Conservation (phyloP, 805 yeast genomes). For the Metschnikowia lochheadii region DNA sequence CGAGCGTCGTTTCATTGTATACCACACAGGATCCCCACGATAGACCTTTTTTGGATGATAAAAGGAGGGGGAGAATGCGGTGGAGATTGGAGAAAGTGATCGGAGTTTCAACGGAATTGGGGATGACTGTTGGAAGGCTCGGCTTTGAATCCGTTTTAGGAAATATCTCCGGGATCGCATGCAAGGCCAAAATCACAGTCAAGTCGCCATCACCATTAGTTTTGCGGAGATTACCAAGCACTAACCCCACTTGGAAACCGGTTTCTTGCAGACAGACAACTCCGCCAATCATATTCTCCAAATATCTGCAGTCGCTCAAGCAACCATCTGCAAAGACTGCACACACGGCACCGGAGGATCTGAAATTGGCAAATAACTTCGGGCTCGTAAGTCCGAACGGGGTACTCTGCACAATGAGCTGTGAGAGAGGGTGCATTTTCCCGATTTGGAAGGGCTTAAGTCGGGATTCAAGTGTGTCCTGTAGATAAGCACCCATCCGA, state of each 20-base stretch:
- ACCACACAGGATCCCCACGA: conserved; percentile 44
- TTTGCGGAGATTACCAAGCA: conserved; percentile 36
- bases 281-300: conserved; percentile 47
- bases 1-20: conserved; percentile 26
- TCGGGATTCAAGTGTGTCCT: not conserved
- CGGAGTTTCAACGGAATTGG: not conserved
- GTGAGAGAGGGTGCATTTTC: not conserved
- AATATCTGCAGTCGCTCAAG: conserved; percentile 37
- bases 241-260: conserved; percentile 28
- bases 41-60: not conserved
- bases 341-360: conserved; percentile 17
- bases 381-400: conserved; percentile 15
- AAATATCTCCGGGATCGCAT: not conserved
- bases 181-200: conserved; percentile 18
- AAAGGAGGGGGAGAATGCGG: conserved; percentile 1
- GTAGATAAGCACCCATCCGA: not conserved
- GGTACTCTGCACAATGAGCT: conserved; percentile 6
- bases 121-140: not conserved
- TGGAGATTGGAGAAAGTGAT: not conserved
- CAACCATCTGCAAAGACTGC: conserved; percentile 20
- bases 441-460: not conserved
- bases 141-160: not conserved
- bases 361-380: conserved; percentile 11
- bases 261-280: conserved; percentile 15
- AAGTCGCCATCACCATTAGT: conserved; percentile 46